Percentiles rank a stretch among this genome's conserved stretches.
Evolutionary conservation across 2,329 filamentous ascomycete species (phyloP).

Genomic region (Colletotrichum aenigma): DNA sequence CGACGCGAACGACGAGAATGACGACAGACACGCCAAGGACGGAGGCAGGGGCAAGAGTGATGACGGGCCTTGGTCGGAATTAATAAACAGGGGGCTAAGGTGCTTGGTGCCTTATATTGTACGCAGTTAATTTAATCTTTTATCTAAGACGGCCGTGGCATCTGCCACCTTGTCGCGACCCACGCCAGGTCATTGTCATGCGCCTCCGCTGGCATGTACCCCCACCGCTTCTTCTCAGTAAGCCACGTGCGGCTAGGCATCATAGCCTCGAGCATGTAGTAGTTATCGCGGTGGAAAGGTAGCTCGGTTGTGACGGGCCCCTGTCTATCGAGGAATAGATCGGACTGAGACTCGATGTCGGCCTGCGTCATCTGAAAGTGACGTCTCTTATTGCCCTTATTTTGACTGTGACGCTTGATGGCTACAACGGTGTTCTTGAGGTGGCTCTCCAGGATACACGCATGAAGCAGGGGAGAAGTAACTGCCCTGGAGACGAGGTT

Average conservation of each 20-base stretch:
- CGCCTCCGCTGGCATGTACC: slow-evolving; percentile 47
- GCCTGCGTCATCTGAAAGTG: slow-evolving; percentile 34
- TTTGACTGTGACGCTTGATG: slow-evolving; percentile 43
- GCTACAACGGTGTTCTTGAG: slow-evolving; percentile 32
- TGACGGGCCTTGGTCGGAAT: no score
- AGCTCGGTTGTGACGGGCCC: slow-evolving; percentile 58
- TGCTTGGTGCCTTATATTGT: no score
- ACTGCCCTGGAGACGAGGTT: slow-evolving; percentile 49
- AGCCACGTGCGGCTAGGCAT: slow-evolving; percentile 61
- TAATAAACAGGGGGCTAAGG: no score
- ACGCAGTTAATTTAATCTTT: neutral
- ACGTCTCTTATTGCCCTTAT: slow-evolving; percentile 50
- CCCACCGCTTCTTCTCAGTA: slow-evolving; percentile 47
- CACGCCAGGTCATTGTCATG: slow-evolving; percentile 40
- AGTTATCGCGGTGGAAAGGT: slow-evolving; percentile 60
- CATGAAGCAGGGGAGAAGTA: slow-evolving; percentile 52
- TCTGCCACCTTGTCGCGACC: neutral
- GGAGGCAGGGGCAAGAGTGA: no score
- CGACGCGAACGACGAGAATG: no score
- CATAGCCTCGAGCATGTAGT: slow-evolving; percentile 63
- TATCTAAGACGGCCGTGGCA: neutral
- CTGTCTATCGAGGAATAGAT: slow-evolving; percentile 53
- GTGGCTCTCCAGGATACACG: slow-evolving; percentile 37
- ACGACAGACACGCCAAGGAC: no score
- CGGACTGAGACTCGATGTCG: slow-evolving; percentile 50